Base-by-base conservation (phyloP, 306 rosid species). In the Trifolium subterraneum region DNA sequence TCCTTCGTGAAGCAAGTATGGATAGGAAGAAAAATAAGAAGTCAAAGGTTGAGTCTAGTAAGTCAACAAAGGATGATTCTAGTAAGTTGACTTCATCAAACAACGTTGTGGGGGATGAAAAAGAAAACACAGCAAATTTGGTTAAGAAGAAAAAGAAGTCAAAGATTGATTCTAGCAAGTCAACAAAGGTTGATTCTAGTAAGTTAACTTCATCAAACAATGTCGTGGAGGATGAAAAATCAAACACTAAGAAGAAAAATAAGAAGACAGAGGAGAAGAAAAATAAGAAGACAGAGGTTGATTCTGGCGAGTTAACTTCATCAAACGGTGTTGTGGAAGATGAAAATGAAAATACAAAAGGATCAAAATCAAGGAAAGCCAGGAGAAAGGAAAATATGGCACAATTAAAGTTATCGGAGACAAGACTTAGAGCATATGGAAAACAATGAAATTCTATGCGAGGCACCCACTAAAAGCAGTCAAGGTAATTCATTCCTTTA, bases 351-450 rank as follows among this genome's bases (percentile, higher is more conserved):
- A 73, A 56, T 41, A 9, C 56, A 6, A 85, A 81, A 70, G 82
- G 77, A 48, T 54, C 86, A 27, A 74, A 75, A 71, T 93, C 97
- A 7, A 80, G 91, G 84, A 83, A 80, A 59, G 89, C 91, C 41
- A 87, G 82, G 84, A 88, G 97, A 79, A 92, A 64, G 84, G 72
- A 9, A 38, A 68, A 48, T 1, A 45, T 27, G 68, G 87, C 88
- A 33, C 47, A 67, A 14, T 71, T 71, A 2, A 89, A 89, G 79
- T 70, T 81, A 56, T 23, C 89, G 9, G 61, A 67, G 5, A 7
- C 63, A 0, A 88, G 97, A 79, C 90, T 77, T 55, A 22, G 29
- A 77, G 88, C 89, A 39, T 88, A 90, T 58, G 88, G 86, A 73
- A 78, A 77, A 64, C 74, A 56, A 44, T 68, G 88, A 7, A 88